These are phyloP conservation scores for Botryotinia globosa DNA, from an alignment of 2,329 filamentous ascomycete species.

Conservation along the genomic window DNA sequence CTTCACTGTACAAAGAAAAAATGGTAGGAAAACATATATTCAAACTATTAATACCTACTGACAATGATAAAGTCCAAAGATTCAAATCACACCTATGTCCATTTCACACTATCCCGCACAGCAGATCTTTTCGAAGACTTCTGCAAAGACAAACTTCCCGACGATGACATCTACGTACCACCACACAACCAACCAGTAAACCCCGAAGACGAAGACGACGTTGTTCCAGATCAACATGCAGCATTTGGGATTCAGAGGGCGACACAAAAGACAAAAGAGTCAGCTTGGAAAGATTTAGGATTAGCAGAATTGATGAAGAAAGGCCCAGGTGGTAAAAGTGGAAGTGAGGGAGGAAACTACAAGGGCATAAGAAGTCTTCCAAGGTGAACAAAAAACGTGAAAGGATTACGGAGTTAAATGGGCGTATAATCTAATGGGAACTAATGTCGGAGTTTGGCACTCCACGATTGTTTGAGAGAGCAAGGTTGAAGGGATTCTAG, in stretches of 20 bases:
- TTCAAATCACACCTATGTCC: slow-evolving; percentile 70
- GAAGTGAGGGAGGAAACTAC: slow-evolving; percentile 16
- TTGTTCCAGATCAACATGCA: slow-evolving; percentile 83
- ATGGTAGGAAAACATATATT: neutral
- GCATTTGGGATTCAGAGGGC: slow-evolving; percentile 83
- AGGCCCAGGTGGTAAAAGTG: slow-evolving; percentile 43
- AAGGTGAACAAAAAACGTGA: slow-evolving; percentile 22
- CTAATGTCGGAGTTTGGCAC: neutral
- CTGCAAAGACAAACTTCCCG: slow-evolving; percentile 66
- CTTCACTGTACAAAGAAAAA: neutral
- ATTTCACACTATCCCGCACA: slow-evolving; percentile 69
- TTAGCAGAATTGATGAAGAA: slow-evolving; percentile 67
- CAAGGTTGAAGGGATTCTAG: neutral
- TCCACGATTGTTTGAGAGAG: neutral
- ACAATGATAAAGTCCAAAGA: slow-evolving; percentile 54
- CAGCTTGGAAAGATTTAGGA: slow-evolving; percentile 76
- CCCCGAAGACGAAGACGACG: slow-evolving; percentile 84
- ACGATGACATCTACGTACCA: slow-evolving; percentile 80
- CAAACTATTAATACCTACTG: neutral
- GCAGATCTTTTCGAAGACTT: slow-evolving; percentile 79
- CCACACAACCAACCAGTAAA: slow-evolving; percentile 78
- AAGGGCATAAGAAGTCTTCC: slow-evolving; percentile 29
- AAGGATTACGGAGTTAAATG: neutral
- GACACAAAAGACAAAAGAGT: slow-evolving; percentile 67
- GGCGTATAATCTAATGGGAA: neutral